A percentile compares a stretch with the other conserved stretches of the same genome.
These are phyloP conservation scores for Populus hybrid DNA, from an alignment of 441 rosid genomes.

Conservation along the genomic window DNA sequence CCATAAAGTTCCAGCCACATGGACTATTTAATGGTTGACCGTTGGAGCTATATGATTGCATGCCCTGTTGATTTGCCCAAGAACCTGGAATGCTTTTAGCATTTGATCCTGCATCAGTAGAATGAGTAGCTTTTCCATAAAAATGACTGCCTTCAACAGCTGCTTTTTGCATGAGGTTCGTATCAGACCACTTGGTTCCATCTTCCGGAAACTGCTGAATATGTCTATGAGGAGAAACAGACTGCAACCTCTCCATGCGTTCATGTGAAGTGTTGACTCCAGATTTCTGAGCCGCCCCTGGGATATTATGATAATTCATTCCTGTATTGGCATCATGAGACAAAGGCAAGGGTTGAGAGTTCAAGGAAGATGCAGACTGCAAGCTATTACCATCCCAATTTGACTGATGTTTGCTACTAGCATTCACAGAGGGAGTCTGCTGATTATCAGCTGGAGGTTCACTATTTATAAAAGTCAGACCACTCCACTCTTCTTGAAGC, in stretches of 20 bases:
- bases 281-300: constrained; percentile 32
- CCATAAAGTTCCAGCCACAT: constrained; percentile 45
- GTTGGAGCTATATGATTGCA: constrained; percentile 19
- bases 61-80: constrained; percentile 34
- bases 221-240: constrained; percentile 41
- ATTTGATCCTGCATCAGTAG: constrained; percentile 37
- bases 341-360: constrained; percentile 29
- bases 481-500: constrained; percentile 58
- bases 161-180: constrained; percentile 41
- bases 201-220: constrained; percentile 37
- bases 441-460: constrained; percentile 41
- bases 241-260: constrained; percentile 36
- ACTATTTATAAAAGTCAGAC: constrained; percentile 30
- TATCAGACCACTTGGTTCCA: constrained; percentile 44
- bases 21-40: constrained; percentile 25
- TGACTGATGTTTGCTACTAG: constrained; percentile 37
- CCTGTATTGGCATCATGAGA: constrained; percentile 28
- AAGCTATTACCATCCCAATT: constrained; percentile 39
- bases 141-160: constrained; percentile 38
- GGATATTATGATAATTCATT: constrained; percentile 20
- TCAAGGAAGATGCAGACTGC: constrained; percentile 25
- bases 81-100: constrained; percentile 35
- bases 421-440: constrained; percentile 21
- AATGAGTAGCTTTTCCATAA: constrained; percentile 39
- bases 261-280: constrained; percentile 35